Conservation (phyloP, 2,329 filamentous ascomycete genomes). For the Sporothrix humicola region DNA sequence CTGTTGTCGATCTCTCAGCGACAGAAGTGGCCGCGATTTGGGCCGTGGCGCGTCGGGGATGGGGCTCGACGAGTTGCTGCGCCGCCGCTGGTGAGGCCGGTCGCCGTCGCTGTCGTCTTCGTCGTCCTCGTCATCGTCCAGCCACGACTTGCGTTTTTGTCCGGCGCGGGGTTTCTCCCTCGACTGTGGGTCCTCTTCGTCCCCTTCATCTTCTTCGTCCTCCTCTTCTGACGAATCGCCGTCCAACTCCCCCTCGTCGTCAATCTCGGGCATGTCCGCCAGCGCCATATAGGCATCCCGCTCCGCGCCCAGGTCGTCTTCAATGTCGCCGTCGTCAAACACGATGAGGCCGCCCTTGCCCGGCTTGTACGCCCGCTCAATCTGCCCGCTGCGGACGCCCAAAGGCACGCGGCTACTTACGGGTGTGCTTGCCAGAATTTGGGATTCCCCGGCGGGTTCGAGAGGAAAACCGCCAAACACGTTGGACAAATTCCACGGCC, state of each 20-base stretch:
- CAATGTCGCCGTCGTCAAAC: conserved; percentile 94
- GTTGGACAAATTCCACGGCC: conserved; percentile 94
- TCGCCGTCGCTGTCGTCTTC: conserved; percentile 75
- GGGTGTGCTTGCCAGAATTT: too few relatives aligned
- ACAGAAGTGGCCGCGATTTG: conserved; percentile 64
- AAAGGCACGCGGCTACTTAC: conserved; percentile 45
- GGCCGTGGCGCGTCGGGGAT: conserved; percentile 71
- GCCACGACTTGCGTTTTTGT: conserved; percentile 75
- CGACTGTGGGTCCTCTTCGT: conserved; percentile 58
- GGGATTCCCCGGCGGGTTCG: too few relatives aligned
- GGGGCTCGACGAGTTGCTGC: conserved; percentile 82
- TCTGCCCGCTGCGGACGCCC: conserved; percentile 75
- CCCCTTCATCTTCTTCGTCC: conserved; percentile 66
- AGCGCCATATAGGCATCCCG: conserved; percentile 84
- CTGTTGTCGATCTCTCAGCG: conserved; percentile 53
- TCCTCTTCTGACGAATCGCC: conserved; percentile 71
- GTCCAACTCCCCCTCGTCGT: conserved; percentile 67
- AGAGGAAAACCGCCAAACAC: conserved; percentile 79
- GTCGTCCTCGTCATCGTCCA: conserved; percentile 71
- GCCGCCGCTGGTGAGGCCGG: conserved; percentile 76
- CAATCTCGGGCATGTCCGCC: conserved; percentile 87
- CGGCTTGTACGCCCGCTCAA: conserved; percentile 73
- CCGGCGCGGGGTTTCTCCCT: conserved; percentile 28
- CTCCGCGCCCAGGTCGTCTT: conserved; percentile 76
- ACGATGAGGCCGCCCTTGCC: conserved; percentile 89